A percentile compares a stretch with the other conserved stretches of the same genome.
phyloP scores from a whole-genome alignment of 2,329 filamentous ascomycete species.

The Cryphonectria carpinicola region DNA sequence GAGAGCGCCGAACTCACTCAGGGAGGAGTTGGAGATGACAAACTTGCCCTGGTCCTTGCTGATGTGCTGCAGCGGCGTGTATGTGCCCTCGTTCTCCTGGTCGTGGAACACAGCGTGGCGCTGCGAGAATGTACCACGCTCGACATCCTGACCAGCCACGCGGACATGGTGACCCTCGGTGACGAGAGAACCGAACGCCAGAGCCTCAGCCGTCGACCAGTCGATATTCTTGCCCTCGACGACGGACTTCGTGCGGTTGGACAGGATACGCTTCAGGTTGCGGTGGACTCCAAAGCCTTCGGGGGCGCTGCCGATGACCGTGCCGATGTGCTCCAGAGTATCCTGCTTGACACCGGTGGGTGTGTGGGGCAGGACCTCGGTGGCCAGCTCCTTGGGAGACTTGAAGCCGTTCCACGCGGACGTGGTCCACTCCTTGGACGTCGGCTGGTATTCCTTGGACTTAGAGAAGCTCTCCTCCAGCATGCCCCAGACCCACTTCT shows the following conservation, averaged over 20 bases:
- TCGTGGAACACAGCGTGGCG: constrained; percentile 97
- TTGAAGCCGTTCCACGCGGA: constrained; percentile 99
- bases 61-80: constrained; percentile 89
- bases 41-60: constrained; percentile 93
- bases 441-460: constrained; percentile 96
- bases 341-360: constrained; percentile 78
- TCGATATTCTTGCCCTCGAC: constrained; percentile 93
- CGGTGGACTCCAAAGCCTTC: constrained; percentile 89
- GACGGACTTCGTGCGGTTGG: constrained; percentile 88
- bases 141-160: constrained; percentile 97
- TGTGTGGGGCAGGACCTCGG: constrained; percentile 89
- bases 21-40: constrained; percentile 94
- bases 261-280: constrained; percentile 95
- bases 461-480: constrained; percentile 95
- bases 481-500: constrained; percentile 99
- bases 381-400: constrained; percentile 95
- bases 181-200: constrained; percentile 91
- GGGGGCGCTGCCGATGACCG: constrained; percentile 76
- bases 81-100: constrained; percentile 90
- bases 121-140: constrained; percentile 99
- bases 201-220: constrained; percentile 94
- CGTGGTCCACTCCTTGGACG: constrained; percentile 96
- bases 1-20: constrained; percentile 71
- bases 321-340: constrained; percentile 79
- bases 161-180: constrained; percentile 95